Evolutionary conservation across 2,329 filamentous ascomycete species (phyloP).

Genomic region (Exophiala calicioides): DNA sequence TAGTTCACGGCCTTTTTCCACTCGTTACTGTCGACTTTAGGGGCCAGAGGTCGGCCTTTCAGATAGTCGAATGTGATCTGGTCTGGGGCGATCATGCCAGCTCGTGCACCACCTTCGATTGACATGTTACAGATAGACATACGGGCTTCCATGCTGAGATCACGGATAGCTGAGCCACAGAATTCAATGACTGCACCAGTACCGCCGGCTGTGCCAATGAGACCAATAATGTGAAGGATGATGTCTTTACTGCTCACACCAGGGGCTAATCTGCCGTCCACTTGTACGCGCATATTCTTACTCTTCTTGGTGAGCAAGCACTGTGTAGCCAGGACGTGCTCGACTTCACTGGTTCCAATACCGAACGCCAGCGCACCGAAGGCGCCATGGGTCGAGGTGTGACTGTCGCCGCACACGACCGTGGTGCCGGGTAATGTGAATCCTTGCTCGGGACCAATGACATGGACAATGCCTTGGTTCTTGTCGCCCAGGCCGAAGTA

Average conservation of each 20-base stretch:
- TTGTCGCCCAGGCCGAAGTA: slow-evolving; percentile 97
- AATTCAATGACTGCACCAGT: slow-evolving; percentile 96
- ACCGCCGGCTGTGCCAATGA: slow-evolving; percentile 92
- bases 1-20: slow-evolving; percentile 88
- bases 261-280: slow-evolving; percentile 83
- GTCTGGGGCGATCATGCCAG: slow-evolving; percentile 95
- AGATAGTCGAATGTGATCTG: slow-evolving; percentile 94
- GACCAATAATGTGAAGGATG: slow-evolving; percentile 86
- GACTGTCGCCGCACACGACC: slow-evolving; percentile 95
- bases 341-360: slow-evolving; percentile 97
- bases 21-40: slow-evolving; percentile 77
- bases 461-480: slow-evolving; percentile 96
- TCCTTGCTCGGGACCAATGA: slow-evolving; percentile 97
- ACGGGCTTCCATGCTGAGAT: slow-evolving; percentile 89
- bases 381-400: slow-evolving; percentile 96
- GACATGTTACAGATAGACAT: slow-evolving; percentile 99
- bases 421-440: slow-evolving; percentile 97
- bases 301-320: slow-evolving; percentile 91
- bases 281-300: slow-evolving; percentile 98
- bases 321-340: slow-evolving; percentile 96
- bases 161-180: slow-evolving; percentile 88
- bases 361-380: slow-evolving; percentile 94
- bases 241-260: slow-evolving; percentile 97
- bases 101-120: slow-evolving; percentile 91
- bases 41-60: slow-evolving; percentile 84